Conservation (phyloP, 2,329 filamentous ascomycete species). For the Gaeumannomyces tritici region DNA sequence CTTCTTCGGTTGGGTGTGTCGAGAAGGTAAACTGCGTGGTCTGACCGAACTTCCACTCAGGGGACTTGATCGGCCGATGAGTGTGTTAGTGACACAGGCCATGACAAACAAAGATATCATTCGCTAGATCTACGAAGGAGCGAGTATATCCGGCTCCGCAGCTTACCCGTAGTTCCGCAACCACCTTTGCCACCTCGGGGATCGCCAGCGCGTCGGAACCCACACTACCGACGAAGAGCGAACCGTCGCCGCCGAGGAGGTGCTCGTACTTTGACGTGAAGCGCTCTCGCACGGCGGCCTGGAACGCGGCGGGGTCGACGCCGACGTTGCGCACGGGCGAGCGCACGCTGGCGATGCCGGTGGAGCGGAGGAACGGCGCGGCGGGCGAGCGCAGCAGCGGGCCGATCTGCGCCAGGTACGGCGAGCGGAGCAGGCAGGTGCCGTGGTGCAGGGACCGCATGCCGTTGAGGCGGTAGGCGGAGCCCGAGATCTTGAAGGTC, state of each 20-base stretch:
- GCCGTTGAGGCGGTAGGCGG: conserved; percentile 86
- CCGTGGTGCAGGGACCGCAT: conserved; percentile 79
- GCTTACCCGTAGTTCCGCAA: conserved; percentile 45
- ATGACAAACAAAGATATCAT: no score
- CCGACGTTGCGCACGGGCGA: conserved; percentile 75
- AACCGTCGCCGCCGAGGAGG: background rate
- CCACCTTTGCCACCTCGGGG: conserved; percentile 49
- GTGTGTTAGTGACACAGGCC: background rate
- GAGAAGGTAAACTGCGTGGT: conserved; percentile 76
- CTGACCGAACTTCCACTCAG: conserved; percentile 73
- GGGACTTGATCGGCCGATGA: conserved; percentile 30
- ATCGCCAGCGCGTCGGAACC: conserved; percentile 10
- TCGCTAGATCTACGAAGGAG: no score
- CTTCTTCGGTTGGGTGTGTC: conserved; percentile 46
- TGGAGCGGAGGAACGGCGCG: conserved; percentile 64
- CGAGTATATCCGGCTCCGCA: no score
- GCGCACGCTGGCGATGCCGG: conserved; percentile 85
- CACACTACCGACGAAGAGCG: background rate
- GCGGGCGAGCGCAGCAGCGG: conserved; percentile 62
- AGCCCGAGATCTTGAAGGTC: conserved; percentile 78
- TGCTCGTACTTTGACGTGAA: background rate
- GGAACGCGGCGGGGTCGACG: conserved; percentile 18
- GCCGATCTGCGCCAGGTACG: conserved; percentile 61
- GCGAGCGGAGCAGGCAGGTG: conserved; percentile 73
- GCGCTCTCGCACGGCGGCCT: conserved; percentile 36